Conservation (phyloP, 805 yeast species). For the Candida hispaniensis region DNA sequence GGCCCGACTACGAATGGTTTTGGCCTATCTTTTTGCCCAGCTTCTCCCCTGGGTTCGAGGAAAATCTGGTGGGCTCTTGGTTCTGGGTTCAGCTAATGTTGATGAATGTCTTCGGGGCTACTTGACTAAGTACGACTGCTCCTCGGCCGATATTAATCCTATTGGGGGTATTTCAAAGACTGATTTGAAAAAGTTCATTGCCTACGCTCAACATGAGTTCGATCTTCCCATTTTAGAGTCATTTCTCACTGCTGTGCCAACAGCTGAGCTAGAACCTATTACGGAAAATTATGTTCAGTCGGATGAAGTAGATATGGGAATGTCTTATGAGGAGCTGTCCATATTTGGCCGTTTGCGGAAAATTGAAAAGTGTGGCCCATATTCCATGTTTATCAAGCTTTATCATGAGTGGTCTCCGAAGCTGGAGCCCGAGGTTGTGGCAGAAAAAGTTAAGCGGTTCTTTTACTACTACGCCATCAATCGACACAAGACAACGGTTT, state of each 20-base stretch:
- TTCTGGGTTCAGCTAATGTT: slow-evolving; percentile 91
- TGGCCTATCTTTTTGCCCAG: slow-evolving; percentile 88
- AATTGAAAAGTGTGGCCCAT: slow-evolving; percentile 92
- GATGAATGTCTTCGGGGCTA: slow-evolving; percentile 96
- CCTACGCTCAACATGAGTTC: slow-evolving; percentile 60
- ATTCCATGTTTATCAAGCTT: slow-evolving; percentile 81
- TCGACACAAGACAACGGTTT: slow-evolving; percentile 94
- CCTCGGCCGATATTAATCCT: slow-evolving; percentile 95
- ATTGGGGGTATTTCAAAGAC: slow-evolving; percentile 98
- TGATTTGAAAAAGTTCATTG: slow-evolving; percentile 77
- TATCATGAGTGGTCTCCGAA: slow-evolving; percentile 88
- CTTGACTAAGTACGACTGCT: slow-evolving; percentile 92
- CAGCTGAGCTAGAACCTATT: slow-evolving; percentile 96
- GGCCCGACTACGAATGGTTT: slow-evolving; percentile 90
- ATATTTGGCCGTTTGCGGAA: slow-evolving; percentile 85
- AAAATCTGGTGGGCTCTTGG: slow-evolving; percentile 67
- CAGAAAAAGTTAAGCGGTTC: slow-evolving; percentile 85
- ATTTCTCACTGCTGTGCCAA: slow-evolving; percentile 86
- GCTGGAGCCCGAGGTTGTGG: slow-evolving; percentile 72
- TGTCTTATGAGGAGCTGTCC: slow-evolving; percentile 89
- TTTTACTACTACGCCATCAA: slow-evolving; percentile 91
- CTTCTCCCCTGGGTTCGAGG: slow-evolving; percentile 90
- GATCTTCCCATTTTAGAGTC: slow-evolving; percentile 65
- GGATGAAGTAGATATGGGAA: slow-evolving; percentile 97
- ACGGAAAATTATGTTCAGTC: slow-evolving; percentile 87